These are phyloP conservation scores for Aspergillus thermomutatus DNA, from an alignment of 2,329 filamentous ascomycete genomes.

Conservation along the genomic window DNA sequence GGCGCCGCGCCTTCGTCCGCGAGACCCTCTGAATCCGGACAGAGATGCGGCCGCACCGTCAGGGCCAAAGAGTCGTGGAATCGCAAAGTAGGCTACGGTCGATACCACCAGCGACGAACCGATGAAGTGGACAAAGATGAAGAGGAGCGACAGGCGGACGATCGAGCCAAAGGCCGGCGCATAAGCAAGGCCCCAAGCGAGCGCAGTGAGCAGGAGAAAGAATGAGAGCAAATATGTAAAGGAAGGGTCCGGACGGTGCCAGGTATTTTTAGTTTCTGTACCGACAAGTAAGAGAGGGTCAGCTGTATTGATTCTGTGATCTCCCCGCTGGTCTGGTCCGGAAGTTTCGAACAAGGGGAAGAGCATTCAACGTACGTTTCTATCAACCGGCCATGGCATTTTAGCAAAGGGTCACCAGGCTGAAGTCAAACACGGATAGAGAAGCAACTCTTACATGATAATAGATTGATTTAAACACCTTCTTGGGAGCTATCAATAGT, in stretches of 20 bases:
- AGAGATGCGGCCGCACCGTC: constrained; percentile 45
- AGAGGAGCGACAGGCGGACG: constrained; percentile 46
- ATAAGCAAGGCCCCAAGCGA: constrained; percentile 59
- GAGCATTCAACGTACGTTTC: constrained; percentile 36
- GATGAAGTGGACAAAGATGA: constrained; percentile 59
- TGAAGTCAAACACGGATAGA: neutral
- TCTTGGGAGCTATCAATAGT: constrained; percentile 65
- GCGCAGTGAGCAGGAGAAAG: constrained; percentile 56
- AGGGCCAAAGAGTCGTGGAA: constrained; percentile 60
- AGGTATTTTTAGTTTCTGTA: constrained; percentile 66
- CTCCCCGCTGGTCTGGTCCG: neutral
- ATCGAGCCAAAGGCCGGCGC: constrained; percentile 47
- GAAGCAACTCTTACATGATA: constrained; percentile 55
- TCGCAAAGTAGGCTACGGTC: constrained; percentile 61
- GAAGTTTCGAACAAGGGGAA: neutral
- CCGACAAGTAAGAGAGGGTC: neutral
- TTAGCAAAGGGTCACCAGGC: neutral
- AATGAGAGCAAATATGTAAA: constrained; percentile 68
- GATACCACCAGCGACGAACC: constrained; percentile 57
- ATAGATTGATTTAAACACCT: constrained; percentile 68
- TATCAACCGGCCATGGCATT: constrained; percentile 11
- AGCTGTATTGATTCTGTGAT: neutral
- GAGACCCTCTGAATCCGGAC: constrained; percentile 43
- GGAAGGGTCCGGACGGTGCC: constrained; percentile 66
- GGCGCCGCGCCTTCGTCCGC: constrained; percentile 47